Evolutionary conservation across 345 rosid species (phyloP), one percentile per base, ranked within the genome.

Genomic region (Eucalyptus curtisii): DNA sequence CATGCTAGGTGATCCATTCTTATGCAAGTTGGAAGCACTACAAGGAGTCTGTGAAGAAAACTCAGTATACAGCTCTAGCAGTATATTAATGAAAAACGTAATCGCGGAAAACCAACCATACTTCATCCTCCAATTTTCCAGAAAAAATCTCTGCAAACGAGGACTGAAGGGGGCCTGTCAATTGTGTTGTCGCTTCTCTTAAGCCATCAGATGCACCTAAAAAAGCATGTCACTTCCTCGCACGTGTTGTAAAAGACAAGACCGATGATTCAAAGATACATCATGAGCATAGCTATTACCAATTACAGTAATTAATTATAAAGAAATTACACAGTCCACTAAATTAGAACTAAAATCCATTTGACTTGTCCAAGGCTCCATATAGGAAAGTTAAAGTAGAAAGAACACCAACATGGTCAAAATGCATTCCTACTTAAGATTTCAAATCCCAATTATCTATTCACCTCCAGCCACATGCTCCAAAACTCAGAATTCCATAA

Each of bases 91-190:
- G 59, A 22, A 87, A 81, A 82, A 68, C 27, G 37, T 88, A 90
- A 76, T 47, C 30, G 15, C 7, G 10, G 47, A 44, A 52, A 87
- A 88, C 86, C 86, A 88, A 89, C 88, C 93, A 89, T 94, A 96
- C 99, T 87, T 93, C 91, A n/a, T 91, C 92, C 81, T 93, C 96
- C 85, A 95, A 89, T 91, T 86, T 92, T 87, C 88, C 92, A 88
- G 88, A 57, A 87, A 96, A 94, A 87, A 79, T 25, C 66, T 90
- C 37, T 86, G 92, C 88, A 91, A 95, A 95, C 33, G 93, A 87
- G n/a, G 96, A 92, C 81, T 90, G 91, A 24, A 92, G 82, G 85
- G 86, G 87, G 85, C 87, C 93, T 89, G 90, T 89, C 48, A 92
- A 20, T 76, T 76, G 87, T 87, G 92, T 89, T 87, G 91, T 55